These are phyloP conservation scores for Aureobasidium sp. DNA, from an alignment of 2,329 filamentous ascomycete genomes.

Conservation along the genomic window DNA sequence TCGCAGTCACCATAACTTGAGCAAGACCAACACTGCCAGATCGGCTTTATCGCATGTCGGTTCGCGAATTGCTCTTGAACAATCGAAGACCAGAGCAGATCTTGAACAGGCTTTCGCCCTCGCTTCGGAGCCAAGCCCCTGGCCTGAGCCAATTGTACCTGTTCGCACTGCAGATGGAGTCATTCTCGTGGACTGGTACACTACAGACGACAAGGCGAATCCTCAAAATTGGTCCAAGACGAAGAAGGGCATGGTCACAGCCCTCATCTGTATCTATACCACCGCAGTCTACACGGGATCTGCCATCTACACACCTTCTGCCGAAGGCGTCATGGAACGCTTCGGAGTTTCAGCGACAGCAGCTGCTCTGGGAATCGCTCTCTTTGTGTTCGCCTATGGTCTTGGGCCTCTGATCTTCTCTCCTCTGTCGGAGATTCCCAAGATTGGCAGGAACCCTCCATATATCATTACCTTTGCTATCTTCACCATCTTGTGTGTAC, in stretches of 20 bases:
- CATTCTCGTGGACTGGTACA: conserved; percentile 47
- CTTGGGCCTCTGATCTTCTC: conserved; percentile 57
- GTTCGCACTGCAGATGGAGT: conserved; percentile 40
- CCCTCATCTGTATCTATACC: conserved; percentile 32
- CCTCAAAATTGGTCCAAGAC: conserved; percentile 47
- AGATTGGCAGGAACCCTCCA: conserved; percentile 58
- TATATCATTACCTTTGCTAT: conserved; percentile 61
- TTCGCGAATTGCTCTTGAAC: conserved; percentile 13
- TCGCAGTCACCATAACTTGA: background rate
- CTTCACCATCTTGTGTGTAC: conserved; percentile 59
- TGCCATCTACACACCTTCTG: conserved; percentile 42
- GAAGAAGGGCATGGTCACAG: conserved; percentile 36
- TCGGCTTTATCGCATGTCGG: conserved; percentile 7
- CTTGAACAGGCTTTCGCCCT: background rate
- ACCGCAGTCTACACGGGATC: conserved; percentile 32
- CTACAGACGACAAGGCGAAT: conserved; percentile 46
- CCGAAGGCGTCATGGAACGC: conserved; percentile 40
- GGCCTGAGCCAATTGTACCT: conserved; percentile 4
- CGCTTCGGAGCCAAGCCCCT: conserved; percentile 15
- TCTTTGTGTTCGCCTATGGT: conserved; percentile 53
- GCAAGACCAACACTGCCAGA: conserved; percentile 2
- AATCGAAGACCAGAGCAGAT: conserved; percentile 11
- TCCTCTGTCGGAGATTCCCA: conserved; percentile 58
- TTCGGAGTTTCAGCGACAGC: conserved; percentile 47
- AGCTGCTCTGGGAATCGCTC: conserved; percentile 50